phyloP scores from a whole-genome alignment of 345 rosid species.

The Brassica incana region DNA sequence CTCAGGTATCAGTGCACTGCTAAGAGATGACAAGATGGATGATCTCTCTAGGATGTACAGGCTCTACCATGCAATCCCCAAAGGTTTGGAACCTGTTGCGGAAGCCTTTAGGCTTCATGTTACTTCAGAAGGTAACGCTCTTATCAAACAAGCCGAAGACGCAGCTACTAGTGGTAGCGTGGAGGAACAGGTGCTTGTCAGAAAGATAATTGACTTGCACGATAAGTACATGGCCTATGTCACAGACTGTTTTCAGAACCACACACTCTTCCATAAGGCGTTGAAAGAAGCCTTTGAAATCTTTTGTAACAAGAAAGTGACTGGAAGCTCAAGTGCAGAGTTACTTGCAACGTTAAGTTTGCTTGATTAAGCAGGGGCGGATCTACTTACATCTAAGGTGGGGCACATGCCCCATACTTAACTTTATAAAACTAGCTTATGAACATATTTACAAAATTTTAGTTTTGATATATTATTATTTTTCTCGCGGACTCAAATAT shows the following conservation, averaged over 20 bases:
- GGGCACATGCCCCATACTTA: no score
- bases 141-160: constrained; percentile 89
- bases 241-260: constrained; percentile 14
- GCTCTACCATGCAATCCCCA: constrained; percentile 60
- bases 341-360: constrained; percentile 24
- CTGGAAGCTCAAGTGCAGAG: constrained; percentile 38
- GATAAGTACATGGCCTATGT: constrained; percentile 40
- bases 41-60: constrained; percentile 89
- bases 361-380: no score
- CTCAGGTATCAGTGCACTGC: constrained; percentile 78
- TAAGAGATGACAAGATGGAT: constrained; percentile 60
- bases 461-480: no score
- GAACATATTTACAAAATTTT: no score
- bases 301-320: constrained; percentile 40
- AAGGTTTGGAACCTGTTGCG: constrained; percentile 78
- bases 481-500: no score
- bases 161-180: constrained; percentile 42
- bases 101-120: constrained; percentile 76
- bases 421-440: no score
- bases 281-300: constrained; percentile 39
- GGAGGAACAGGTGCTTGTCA: constrained; percentile 77
- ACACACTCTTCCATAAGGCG: constrained; percentile 35
- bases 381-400: no score
- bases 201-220: constrained; percentile 68
- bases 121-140: constrained; percentile 66